phyloP scores from a whole-genome alignment of 768 basidiomycete species.

The Crassisporium funariophilum region DNA sequence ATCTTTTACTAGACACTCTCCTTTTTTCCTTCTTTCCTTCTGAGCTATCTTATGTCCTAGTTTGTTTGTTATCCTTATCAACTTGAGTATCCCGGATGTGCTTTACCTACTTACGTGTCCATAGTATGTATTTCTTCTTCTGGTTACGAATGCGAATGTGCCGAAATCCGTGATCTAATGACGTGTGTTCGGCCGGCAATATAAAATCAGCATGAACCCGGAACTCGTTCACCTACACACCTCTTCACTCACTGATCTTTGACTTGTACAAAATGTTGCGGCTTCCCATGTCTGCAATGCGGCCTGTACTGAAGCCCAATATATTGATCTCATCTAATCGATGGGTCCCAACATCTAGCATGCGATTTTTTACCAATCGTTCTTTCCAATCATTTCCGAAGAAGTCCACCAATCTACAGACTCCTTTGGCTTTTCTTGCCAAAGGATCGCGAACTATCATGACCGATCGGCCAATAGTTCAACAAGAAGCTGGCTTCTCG shows the following conservation, averaged over 20 bases:
- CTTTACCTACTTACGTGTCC: slow-evolving; percentile 12
- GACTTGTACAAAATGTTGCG: too few species aligned
- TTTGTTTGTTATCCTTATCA: slow-evolving; percentile 28
- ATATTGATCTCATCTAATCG: slow-evolving; percentile 6
- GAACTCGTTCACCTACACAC: too few species aligned
- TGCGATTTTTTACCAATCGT: not conserved
- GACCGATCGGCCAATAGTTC: slow-evolving; percentile 42
- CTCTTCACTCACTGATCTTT: too few species aligned
- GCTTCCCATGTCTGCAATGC: slow-evolving; percentile 16
- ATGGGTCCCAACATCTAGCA: slow-evolving; percentile 4
- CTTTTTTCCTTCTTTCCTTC: slow-evolving; percentile 2
- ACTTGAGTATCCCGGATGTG: slow-evolving; percentile 14
- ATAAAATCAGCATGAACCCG: too few species aligned
- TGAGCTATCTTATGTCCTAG: not conserved
- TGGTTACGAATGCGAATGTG: not conserved
- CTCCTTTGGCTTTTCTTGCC: slow-evolving; percentile 5
- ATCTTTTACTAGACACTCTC: slow-evolving; percentile 5
- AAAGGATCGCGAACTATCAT: slow-evolving; percentile 46
- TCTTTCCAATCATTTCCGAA: slow-evolving; percentile 5
- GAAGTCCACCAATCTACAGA: not conserved
- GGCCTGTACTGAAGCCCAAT: slow-evolving; percentile 9
- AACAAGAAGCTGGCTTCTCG: slow-evolving; percentile 32
- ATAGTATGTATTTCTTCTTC: not conserved
- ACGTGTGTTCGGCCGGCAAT: too few species aligned
- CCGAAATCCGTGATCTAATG: too few species aligned